Percentiles rank a stretch among this genome's conserved stretches.
These are phyloP conservation scores for Cyphellophora europaea DNA, from an alignment of 2,329 filamentous ascomycete species.

Conservation along the genomic window DNA sequence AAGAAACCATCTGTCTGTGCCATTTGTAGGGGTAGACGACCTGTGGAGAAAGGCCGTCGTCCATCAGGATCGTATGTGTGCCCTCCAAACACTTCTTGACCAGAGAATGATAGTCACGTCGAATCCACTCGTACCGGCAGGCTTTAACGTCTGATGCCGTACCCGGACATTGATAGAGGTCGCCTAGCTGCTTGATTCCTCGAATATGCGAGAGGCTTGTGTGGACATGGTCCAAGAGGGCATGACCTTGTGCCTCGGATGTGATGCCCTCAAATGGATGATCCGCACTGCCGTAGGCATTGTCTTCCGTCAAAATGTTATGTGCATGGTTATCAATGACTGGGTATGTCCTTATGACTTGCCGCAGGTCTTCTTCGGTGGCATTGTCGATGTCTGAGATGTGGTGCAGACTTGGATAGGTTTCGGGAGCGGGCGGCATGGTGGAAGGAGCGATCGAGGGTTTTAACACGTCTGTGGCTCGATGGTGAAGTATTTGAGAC, in stretches of 20 bases:
- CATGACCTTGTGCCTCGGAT: conserved; percentile 62
- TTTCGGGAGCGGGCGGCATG: conserved; percentile 12
- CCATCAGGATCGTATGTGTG: conserved; percentile 66
- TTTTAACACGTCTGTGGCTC: no score
- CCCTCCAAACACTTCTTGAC: conserved; percentile 57
- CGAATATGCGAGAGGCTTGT: conserved; percentile 61
- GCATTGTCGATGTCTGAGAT: conserved; percentile 15
- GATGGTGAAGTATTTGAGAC: no score
- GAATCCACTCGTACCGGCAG: conserved; percentile 38
- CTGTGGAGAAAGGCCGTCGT: conserved; percentile 58
- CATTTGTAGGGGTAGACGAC: conserved; percentile 52
- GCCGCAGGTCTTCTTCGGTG: conserved; percentile 23
- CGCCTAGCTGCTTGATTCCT: conserved; percentile 58
- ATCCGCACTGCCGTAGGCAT: conserved; percentile 19
- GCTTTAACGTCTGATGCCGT: conserved; percentile 50
- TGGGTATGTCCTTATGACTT: conserved; percentile 29
- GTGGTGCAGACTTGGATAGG: conserved; percentile 24
- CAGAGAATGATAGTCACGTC: conserved; percentile 47
- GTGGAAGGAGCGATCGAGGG: conserved; percentile 2
- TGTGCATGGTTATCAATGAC: conserved; percentile 41
- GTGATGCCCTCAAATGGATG: conserved; percentile 54
- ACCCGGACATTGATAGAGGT: conserved; percentile 54
- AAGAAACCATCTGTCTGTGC: conserved; percentile 57
- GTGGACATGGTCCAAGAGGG: conserved; percentile 48
- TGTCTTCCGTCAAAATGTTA: conserved; percentile 28